These are phyloP conservation scores for Parasarocladium wereldwijsianum DNA, from an alignment of 2,329 filamentous ascomycete species.

Conservation along the genomic window DNA sequence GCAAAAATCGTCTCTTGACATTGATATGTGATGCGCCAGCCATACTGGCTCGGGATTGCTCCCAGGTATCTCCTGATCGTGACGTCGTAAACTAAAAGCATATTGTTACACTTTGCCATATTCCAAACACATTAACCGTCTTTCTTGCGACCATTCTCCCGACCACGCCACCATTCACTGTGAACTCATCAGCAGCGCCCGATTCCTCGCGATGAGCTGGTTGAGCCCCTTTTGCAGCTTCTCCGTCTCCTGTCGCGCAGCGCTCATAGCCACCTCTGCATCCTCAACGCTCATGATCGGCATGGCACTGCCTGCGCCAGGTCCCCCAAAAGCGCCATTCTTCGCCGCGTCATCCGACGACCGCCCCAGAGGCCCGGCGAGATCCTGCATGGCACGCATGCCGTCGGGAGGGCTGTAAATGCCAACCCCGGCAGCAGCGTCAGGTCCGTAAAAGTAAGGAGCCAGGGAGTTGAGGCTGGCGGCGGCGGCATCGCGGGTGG, in stretches of 20 bases:
- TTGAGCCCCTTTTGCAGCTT: constrained; percentile 47
- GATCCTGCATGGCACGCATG: constrained; percentile 18
- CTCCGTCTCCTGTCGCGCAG: constrained; percentile 44
- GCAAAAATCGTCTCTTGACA: too few species aligned
- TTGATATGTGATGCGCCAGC: too few species aligned
- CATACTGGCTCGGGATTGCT: too few species aligned
- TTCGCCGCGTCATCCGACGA: constrained; percentile 3
- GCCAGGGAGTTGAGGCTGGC: constrained; percentile 39
- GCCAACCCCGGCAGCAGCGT: constrained; percentile 27
- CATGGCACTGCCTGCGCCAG: constrained; percentile 23
- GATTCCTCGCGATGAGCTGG: constrained; percentile 44
- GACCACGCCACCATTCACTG: too few species aligned
- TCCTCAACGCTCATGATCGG: constrained; percentile 48
- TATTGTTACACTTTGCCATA: too few species aligned
- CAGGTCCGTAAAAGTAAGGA: constrained; percentile 39
- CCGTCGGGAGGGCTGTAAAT: constrained; percentile 25
- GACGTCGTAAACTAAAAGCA: too few species aligned
- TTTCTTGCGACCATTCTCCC: too few species aligned
- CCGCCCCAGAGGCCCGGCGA: constrained; percentile 6
- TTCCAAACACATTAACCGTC: too few species aligned
- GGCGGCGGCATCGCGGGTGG: constrained; percentile 29
- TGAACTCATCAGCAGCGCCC: constrained; percentile 34
- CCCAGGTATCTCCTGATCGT: too few species aligned
- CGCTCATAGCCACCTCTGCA: constrained; percentile 38
- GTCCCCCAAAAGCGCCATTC: constrained; percentile 5